These are phyloP conservation scores for Candida golubevii DNA, from an alignment of 805 yeast genomes.

Conservation along the genomic window DNA sequence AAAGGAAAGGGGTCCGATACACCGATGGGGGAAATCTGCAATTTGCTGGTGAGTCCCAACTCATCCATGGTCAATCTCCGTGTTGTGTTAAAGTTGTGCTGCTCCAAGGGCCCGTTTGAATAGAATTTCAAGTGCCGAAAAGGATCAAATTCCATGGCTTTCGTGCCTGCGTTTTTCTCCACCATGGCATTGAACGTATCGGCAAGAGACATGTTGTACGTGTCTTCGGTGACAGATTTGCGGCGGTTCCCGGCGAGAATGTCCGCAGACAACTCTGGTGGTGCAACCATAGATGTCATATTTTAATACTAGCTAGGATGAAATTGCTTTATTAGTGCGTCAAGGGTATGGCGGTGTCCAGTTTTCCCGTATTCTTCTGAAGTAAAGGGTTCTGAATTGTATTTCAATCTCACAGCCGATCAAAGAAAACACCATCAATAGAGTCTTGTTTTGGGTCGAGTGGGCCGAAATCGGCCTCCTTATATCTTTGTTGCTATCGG, in stretches of 20 bases:
- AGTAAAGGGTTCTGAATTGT: too few relatives aligned
- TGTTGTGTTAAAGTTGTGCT: slow-evolving; percentile 33
- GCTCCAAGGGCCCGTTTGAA: slow-evolving; percentile 29
- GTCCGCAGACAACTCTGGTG: slow-evolving; percentile 28
- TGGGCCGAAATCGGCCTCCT: neutral
- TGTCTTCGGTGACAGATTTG: slow-evolving; percentile 27
- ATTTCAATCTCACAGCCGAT: too few relatives aligned
- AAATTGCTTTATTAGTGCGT: too few relatives aligned
- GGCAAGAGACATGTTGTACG: slow-evolving; percentile 21
- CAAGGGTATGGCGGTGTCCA: too few relatives aligned
- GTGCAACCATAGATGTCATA: slow-evolving; percentile 5
- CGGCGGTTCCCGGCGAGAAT: slow-evolving; percentile 36
- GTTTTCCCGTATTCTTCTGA: too few relatives aligned
- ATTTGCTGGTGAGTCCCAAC: slow-evolving; percentile 41
- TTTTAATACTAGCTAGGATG: too few relatives aligned
- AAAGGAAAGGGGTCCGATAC: slow-evolving; percentile 58
- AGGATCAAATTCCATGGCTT: slow-evolving; percentile 30
- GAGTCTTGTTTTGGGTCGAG: too few relatives aligned
- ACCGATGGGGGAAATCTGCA: slow-evolving; percentile 52
- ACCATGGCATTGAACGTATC: slow-evolving; percentile 8
- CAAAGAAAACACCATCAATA: too few relatives aligned
- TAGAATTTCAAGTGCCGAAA: slow-evolving; percentile 29
- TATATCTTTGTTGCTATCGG: slow-evolving; percentile 1
- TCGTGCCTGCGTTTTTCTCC: slow-evolving; percentile 4
- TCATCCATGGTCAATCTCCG: slow-evolving; percentile 44